These are phyloP conservation scores for Phytophthora sansomeana DNA, from an alignment of 352 stramenopile genomes.

Conservation along the genomic window DNA sequence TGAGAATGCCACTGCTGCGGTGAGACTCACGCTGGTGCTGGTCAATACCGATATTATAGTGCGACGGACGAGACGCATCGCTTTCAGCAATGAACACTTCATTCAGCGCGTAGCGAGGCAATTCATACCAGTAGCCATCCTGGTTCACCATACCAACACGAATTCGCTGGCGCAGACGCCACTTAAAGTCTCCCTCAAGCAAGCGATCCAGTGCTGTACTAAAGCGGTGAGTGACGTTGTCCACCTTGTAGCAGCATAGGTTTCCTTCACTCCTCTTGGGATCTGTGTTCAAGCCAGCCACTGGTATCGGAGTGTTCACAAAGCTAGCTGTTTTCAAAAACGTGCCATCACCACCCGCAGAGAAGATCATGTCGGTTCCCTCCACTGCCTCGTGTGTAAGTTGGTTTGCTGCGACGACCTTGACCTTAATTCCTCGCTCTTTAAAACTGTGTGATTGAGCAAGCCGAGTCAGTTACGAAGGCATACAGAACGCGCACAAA, in stretches of 20 bases:
- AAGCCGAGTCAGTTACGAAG: conserved; percentile 12
- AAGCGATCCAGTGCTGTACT: conserved; percentile 71
- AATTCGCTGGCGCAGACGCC: conserved; percentile 84
- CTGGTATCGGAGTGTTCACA: conserved; percentile 85
- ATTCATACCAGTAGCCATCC: conserved; percentile 88
- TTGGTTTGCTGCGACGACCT: conserved; percentile 79
- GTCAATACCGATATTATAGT: conserved; percentile 91
- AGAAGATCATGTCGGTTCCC: conserved; percentile 89
- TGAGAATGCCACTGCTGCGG: conserved; percentile 89
- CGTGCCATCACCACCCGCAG: conserved; percentile 84
- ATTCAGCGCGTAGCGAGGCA: conserved; percentile 87
- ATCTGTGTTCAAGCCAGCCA: conserved; percentile 89
- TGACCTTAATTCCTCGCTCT: conserved; percentile 72
- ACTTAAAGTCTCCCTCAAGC: conserved; percentile 79
- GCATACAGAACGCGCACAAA: conserved; percentile 1
- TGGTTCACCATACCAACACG: conserved; percentile 91
- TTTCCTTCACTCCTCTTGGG: conserved; percentile 87
- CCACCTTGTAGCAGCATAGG: conserved; percentile 87
- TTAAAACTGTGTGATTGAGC: conserved; percentile 56
- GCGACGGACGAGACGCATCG: conserved; percentile 83
- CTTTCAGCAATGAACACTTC: conserved; percentile 92
- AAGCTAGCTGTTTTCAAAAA: conserved; percentile 90
- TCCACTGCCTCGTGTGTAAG: conserved; percentile 83
- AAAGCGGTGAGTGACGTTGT: conserved; percentile 82
- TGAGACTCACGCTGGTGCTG: conserved; percentile 90